phyloP scores from a whole-genome alignment of 1,284 basidiomycete genomes.

The Sanghuangporus weigelae region DNA sequence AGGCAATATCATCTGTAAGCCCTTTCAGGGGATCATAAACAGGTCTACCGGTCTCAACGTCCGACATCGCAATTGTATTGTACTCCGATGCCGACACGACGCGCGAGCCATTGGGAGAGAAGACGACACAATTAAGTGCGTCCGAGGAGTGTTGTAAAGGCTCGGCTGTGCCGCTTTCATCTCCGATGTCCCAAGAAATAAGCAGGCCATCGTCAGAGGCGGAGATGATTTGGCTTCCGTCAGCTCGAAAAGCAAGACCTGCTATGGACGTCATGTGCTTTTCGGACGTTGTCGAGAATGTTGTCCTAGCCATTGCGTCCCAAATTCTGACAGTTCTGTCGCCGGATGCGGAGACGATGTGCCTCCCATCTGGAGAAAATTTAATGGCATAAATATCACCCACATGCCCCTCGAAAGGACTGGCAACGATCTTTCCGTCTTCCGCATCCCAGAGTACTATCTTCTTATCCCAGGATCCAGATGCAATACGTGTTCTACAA shows the following conservation, averaged over 20 bases:
- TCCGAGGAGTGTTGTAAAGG: background rate
- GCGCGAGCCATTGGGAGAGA: background rate
- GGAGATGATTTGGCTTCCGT: slow-evolving; percentile 9
- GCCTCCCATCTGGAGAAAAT: background rate
- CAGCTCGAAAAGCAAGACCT: slow-evolving; percentile 10
- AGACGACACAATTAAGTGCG: background rate
- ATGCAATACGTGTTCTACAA: slow-evolving; percentile 14
- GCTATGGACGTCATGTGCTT: slow-evolving; percentile 1
- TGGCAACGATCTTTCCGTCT: slow-evolving; percentile 2
- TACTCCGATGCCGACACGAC: background rate
- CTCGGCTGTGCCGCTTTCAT: background rate
- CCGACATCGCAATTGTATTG: background rate
- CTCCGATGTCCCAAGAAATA: background rate
- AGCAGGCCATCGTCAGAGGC: background rate
- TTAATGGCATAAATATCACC: background rate
- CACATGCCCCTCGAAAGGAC: background rate
- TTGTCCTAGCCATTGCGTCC: background rate
- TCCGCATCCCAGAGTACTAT: slow-evolving; percentile 15
- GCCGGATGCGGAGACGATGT: background rate
- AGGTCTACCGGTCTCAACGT: background rate
- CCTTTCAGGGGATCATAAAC: background rate
- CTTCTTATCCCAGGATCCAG: slow-evolving; percentile 16
- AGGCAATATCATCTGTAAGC: background rate
- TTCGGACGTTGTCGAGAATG: background rate
- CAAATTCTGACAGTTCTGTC: background rate